phyloP scores from a whole-genome alignment of 2,329 filamentous ascomycete genomes.

The Stemphylium lycopersici region DNA sequence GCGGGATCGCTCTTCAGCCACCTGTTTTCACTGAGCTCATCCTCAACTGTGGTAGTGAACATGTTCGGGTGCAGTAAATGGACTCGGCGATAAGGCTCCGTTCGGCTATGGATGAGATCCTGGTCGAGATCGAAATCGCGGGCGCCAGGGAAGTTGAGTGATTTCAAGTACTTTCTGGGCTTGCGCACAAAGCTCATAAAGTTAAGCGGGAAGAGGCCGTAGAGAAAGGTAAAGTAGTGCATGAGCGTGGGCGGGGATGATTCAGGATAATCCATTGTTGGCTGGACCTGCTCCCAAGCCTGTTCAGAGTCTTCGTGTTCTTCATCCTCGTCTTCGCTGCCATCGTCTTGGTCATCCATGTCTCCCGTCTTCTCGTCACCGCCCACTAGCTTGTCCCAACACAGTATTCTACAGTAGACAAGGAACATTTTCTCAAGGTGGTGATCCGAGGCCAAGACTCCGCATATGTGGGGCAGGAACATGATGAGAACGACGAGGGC shows the following conservation, averaged over 20 bases:
- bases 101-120: conserved; percentile 75
- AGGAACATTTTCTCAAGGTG: conserved; percentile 78
- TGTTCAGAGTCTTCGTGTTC: conserved; percentile 36
- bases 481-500: conserved; percentile 78
- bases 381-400: conserved; percentile 69
- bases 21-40: conserved; percentile 77
- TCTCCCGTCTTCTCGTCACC: conserved; percentile 16
- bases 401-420: conserved; percentile 78
- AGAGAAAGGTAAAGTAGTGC: conserved; percentile 81
- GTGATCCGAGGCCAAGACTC: conserved; percentile 64
- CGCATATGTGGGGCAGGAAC: conserved; percentile 81
- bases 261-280: conserved; percentile 63
- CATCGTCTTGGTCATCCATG: conserved; percentile 24
- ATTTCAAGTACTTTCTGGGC: conserved; percentile 77
- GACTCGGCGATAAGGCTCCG: conserved; percentile 73
- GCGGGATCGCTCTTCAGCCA: conserved; percentile 82
- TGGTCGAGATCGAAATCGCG: conserved; percentile 81
- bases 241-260: conserved; percentile 68
- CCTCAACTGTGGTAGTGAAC: conserved; percentile 77
- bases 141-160: conserved; percentile 70
- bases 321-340: conserved; percentile 49
- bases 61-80: conserved; percentile 86
- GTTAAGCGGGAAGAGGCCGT: conserved; percentile 83
- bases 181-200: conserved; percentile 87
- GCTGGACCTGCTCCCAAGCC: conserved; percentile 69